These are phyloP conservation scores for Podospora sp. DNA, from an alignment of 495 filamentous ascomycete genomes.

Conservation along the genomic window DNA sequence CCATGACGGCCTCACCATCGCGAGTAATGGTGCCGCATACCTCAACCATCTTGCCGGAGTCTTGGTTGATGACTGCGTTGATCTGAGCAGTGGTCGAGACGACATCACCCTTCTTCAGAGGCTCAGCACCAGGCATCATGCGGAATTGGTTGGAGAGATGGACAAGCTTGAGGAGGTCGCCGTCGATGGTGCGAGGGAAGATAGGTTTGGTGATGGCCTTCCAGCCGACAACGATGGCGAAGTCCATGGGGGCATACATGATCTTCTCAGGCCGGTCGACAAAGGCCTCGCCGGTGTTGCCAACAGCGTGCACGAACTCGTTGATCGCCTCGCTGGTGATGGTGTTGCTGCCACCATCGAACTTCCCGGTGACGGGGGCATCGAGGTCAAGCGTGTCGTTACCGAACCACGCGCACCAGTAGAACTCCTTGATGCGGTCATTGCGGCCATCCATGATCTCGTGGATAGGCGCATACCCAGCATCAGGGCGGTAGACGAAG, in stretches of 20 bases:
- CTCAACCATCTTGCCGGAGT: slow-evolving; percentile 99
- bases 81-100: slow-evolving; percentile 93
- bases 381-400: slow-evolving; percentile 83
- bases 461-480: slow-evolving; percentile 90
- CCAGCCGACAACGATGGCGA: slow-evolving; percentile 98
- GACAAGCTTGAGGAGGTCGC: slow-evolving; percentile 90
- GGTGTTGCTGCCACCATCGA: slow-evolving; percentile 81
- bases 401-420: slow-evolving; percentile 96
- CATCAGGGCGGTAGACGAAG: slow-evolving; percentile 91
- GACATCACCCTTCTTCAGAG: slow-evolving; percentile 90
- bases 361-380: slow-evolving; percentile 76
- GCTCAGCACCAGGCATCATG: slow-evolving; percentile 94
- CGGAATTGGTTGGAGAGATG: slow-evolving; percentile 97
- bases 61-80: slow-evolving; percentile 97
- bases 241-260: slow-evolving; percentile 97
- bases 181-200: slow-evolving; percentile 92
- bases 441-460: slow-evolving; percentile 95
- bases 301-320: slow-evolving; percentile 97
- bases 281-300: slow-evolving; percentile 98
- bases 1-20: slow-evolving; percentile 89
- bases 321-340: slow-evolving; percentile 92
- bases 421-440: slow-evolving; percentile 96
- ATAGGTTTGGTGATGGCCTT: slow-evolving; percentile 99
- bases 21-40: slow-evolving; percentile 94
- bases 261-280: slow-evolving; percentile 95